Evolutionary conservation across 768 basidiomycete genomes (phyloP), one percentile per base, ranked within the genome.

Genomic region (Dendrothele bispora): DNA sequence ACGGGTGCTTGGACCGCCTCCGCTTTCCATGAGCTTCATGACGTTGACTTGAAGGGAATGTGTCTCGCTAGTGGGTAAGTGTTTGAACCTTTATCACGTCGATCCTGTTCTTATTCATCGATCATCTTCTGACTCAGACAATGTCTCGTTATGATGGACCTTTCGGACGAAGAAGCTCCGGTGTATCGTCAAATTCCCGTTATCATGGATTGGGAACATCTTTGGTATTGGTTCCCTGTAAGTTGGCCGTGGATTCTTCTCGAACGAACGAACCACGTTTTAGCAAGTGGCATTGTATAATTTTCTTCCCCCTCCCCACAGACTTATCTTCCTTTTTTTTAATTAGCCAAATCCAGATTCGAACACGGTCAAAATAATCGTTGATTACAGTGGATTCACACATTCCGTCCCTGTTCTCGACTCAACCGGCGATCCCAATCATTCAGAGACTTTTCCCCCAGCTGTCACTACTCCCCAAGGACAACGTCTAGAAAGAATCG

Each of bases 1-100:
- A 71, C 82, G 11, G 91, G 92, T 21, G 78, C 86, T 7, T 97
- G 95, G 95, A 93, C 93, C 1, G 81, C 88, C 10, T 84, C 85
- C 2, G 62, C 84, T 1, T 91, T n/a, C n/a, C n/a, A n/a, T n/a
- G n/a, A n/a, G n/a, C n/a, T 95, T 60, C 82, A 84, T 8, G 75
- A 77, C 30, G 64, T 84, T 8, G 63, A 70, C 12, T 58, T 88
- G 30, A 68, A 73, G 15, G 60, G 66, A 3, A 68, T 64, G 20
- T 84, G 84, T 52, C 66, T 84, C 7, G 89, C 95, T 2, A 94
- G 90, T 17, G 94, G 94, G 92, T 92, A 53, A 59, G 74, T 55
- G n/a, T 28, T 4, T 12, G 21, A 22, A n/a, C 24, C 3, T 22
- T 14, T 11, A 11, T 40, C 22, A 22, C n/a, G 39, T 40, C n/a